Percentiles rank a stretch among this genome's conserved stretches.
phyloP scores from a whole-genome alignment of 1,139 yeast genomes.

The Yamadazyma pseudoaaseri region DNA sequence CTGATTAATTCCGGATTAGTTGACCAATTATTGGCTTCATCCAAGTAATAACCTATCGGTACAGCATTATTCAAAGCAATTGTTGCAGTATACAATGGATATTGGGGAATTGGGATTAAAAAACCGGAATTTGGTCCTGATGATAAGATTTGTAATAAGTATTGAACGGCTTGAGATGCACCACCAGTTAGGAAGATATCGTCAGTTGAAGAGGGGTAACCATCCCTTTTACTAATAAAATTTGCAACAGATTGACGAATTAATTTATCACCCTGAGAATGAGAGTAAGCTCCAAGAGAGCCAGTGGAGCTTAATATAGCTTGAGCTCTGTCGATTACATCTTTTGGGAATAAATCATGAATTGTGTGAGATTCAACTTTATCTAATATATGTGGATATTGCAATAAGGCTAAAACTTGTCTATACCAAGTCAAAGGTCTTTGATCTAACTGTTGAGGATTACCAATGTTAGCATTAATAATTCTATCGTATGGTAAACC shows the following conservation, averaged over 20 bases:
- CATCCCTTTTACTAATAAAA: constrained; percentile 66
- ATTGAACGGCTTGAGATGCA: constrained; percentile 87
- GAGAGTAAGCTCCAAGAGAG: constrained; percentile 92
- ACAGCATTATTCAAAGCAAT: constrained; percentile 78
- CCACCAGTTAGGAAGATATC: constrained; percentile 86
- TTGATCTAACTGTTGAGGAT: constrained; percentile 95
- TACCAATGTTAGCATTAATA: constrained; percentile 91
- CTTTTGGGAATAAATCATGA: constrained; percentile 51
- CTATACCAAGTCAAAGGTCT: constrained; percentile 93
- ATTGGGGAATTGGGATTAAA: constrained; percentile 95
- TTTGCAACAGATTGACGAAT: constrained; percentile 78
- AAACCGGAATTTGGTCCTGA: constrained; percentile 73
- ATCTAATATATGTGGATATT: constrained; percentile 70
- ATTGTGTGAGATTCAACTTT: constrained; percentile 21
- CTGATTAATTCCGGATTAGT: constrained; percentile 70
- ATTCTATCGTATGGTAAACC: constrained; percentile 76
- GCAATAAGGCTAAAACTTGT: constrained; percentile 81
- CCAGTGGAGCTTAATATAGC: constrained; percentile 60
- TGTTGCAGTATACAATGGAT: constrained; percentile 93
- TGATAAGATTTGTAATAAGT: constrained; percentile 69
- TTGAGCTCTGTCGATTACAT: constrained; percentile 72
- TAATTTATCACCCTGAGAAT: constrained; percentile 79
- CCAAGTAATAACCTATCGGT: constrained; percentile 83
- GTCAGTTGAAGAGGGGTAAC: constrained; percentile 55
- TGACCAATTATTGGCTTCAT: constrained; percentile 82